Base-by-base conservation (phyloP, 805 yeast genomes). In the Kazachstania kunashirensis region DNA sequence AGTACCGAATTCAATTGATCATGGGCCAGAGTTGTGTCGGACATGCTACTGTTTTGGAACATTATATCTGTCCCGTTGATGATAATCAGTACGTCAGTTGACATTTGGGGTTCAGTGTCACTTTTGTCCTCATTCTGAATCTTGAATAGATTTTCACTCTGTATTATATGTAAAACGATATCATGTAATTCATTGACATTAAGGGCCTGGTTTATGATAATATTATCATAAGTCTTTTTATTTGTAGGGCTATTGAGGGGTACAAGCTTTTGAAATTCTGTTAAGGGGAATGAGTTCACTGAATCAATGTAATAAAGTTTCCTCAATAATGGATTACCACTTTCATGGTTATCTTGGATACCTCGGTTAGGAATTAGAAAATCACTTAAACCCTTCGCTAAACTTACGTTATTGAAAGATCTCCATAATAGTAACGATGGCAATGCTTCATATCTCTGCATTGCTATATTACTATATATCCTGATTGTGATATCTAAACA, bases 281-380 rank as follows among this genome's bases (percentile, higher is more conserved):
- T 16, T 3, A 57, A 18, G 11, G 63, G 63, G 37, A 58, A 58
- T 9, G 59, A 45, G 31, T 47, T 53, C 6, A 49, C 49, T 6
- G 59, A 50, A 39, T 52, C 58, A n/a, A 58, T 43, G 37, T 44
- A 58, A 34, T 53, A 53, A n/a, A 58, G 31, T 25, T 31, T 36
- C 4, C 23, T 25, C 16, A 14, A 18, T 8, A 13, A 8, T 2
- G 10, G 10, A 5, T 18, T 18, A 8, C 12, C n/a, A 6, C 17
- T 8, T 3, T 3, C 14, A 17, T 29, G 24, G 4, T 15, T 24
- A 3, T 10, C 12, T 4, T 24, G 8, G 5, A 31, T 28, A 19
- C 11, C 20, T 4, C 24, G 13, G 8, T 34, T 28, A 5, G 15
- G n/a, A 5, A 29, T 17, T 10, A 37, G 20, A 16, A 27, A 31